Evolutionary conservation across 345 rosid genomes (phyloP), one percentile per base, ranked within the genome.

Genomic region (Linum usitatissimum): DNA sequence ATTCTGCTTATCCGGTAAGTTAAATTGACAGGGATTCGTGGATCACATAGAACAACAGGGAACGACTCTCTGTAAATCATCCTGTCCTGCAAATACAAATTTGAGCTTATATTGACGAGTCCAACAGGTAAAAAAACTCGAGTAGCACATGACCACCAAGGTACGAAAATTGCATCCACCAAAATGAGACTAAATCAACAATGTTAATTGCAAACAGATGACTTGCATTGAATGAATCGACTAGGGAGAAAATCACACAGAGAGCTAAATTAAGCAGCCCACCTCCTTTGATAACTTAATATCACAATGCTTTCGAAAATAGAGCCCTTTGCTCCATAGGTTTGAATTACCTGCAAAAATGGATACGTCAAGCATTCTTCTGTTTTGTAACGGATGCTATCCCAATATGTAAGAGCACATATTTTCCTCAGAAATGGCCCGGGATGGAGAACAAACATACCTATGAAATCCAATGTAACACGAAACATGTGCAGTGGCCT

Each of bases 281-380:
- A 91, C 98, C 98, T 90, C 93, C 73, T 83, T 84, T 13, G 87
- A 68, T 55, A 81, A 30, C 61, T 67, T 67, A 60, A 20, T 53
- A 45, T 60, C 67, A 36, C 48, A 49, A n/a, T 67, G 31, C 61
- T 70, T 67, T 28, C 48, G 66, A 28, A 92, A 79, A 79, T 68
- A 92, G 70, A 92, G 84, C 60, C 96, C 96, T 64, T 73, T 71
- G 53, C 79, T 79, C 96, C 96, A 89, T 68, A 80, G 62, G 71
- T 84, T 82, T 48, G 95, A 81, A 68, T 68, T 75, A 73, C 90
- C 98, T 92, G 78, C 76, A 65, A 64, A 73, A 62, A 68, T 4
- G 62, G 31, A 54, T 63, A 67, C 36, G 55, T 58, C 62, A 18
- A 55, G 5, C 23, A 6, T 63, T 5, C 51, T 60, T 66, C 55